phyloP scores from a whole-genome alignment of 2,329 filamentous ascomycete genomes.

The Microthyrium microscopicum region DNA sequence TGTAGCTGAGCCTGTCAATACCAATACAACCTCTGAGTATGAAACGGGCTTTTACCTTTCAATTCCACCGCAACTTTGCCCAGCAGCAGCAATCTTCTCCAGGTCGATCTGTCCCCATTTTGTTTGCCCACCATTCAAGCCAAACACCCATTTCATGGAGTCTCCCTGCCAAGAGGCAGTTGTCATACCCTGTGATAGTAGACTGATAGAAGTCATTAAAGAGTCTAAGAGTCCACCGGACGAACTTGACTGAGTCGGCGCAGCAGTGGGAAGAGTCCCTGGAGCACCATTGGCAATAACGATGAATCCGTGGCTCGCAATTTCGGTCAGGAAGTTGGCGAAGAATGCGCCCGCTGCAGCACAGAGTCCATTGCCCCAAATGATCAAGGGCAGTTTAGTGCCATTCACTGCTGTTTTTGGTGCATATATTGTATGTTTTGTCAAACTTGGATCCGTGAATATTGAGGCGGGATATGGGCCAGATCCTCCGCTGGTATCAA shows the following conservation, averaged over 20 bases:
- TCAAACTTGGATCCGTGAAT: not conserved
- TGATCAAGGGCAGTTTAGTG: constrained; percentile 12
- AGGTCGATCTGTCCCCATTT: constrained; percentile 1
- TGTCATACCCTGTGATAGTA: not conserved
- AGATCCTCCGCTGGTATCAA: constrained; percentile 5
- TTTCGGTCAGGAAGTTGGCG: constrained; percentile 10
- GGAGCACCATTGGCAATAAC: constrained; percentile 12
- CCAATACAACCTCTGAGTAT: too few relatives aligned
- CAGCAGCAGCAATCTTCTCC: not conserved
- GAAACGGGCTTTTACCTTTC: too few relatives aligned
- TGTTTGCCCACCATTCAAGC: too few relatives aligned
- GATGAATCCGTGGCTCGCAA: constrained; percentile 13
- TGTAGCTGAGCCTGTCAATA: too few relatives aligned
- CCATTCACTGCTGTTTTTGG: not conserved
- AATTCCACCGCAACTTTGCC: constrained; percentile 4
- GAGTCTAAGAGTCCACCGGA: too few relatives aligned
- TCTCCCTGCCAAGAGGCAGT: not conserved
- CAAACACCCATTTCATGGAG: not conserved
- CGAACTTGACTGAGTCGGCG: too few relatives aligned
- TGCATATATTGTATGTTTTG: not conserved
- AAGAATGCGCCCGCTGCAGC: constrained; percentile 10
- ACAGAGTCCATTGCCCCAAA: constrained; percentile 15
- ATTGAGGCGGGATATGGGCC: not conserved
- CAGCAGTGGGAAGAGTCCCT: not conserved
- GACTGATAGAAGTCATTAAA: too few relatives aligned